Conservation (phyloP, 2,329 filamentous ascomycete genomes). For the Exophiala calicioides region DNA sequence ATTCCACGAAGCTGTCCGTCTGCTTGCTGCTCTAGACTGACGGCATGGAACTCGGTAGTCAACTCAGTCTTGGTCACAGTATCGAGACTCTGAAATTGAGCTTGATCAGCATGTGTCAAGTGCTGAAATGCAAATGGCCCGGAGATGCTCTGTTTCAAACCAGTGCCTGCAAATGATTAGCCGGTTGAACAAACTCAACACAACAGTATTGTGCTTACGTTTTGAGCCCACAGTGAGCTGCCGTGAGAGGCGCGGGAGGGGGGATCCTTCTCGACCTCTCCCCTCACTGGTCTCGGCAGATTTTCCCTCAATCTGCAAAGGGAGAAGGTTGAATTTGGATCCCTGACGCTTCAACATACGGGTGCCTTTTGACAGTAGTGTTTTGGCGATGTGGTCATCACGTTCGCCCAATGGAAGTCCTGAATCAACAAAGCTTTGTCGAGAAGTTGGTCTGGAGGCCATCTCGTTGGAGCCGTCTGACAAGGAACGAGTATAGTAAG, state of each 20-base stretch:
- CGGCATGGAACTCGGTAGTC: conserved; percentile 55
- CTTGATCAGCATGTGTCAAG: conserved; percentile 59
- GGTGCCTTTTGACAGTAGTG: conserved; percentile 45
- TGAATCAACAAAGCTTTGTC: conserved; percentile 18
- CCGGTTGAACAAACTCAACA: background rate
- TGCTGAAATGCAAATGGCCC: conserved; percentile 67
- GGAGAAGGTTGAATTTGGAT: conserved; percentile 48
- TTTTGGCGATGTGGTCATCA: conserved; percentile 37
- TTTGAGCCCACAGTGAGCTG: conserved; percentile 17
- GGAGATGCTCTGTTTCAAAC: conserved; percentile 56
- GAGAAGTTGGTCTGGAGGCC: conserved; percentile 21
- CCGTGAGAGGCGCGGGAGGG: conserved; percentile 9
- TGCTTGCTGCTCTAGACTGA: conserved; percentile 55
- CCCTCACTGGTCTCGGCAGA: conserved; percentile 6
- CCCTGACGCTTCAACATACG: conserved; percentile 51
- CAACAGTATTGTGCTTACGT: conserved; percentile 14
- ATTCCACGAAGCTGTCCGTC: conserved; percentile 54
- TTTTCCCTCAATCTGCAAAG: conserved; percentile 40
- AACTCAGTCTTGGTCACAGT: conserved; percentile 54
- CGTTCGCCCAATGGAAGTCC: conserved; percentile 15
- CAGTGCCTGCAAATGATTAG: conserved; percentile 36
- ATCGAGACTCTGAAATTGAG: conserved; percentile 56
- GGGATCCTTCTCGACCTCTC: conserved; percentile 12
- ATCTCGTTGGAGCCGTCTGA: conserved; percentile 22
- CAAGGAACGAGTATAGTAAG: conserved; percentile 17